phyloP scores from a whole-genome alignment of 257 asterid genomes.

The Verbascum thapsus region DNA sequence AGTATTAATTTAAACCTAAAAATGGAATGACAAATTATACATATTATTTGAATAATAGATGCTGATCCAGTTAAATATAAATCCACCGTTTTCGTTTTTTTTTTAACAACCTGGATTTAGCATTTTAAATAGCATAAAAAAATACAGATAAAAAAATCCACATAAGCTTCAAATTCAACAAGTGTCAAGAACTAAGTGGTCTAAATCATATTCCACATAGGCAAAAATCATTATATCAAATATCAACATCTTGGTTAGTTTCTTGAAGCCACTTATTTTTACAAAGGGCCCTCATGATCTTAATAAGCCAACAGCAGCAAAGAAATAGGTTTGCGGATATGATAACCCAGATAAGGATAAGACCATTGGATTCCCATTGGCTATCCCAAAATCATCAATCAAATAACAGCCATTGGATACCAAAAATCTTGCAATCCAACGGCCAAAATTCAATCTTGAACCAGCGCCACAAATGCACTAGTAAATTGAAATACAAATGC shows the following conservation, averaged over 20 bases:
- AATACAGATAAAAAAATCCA: slow-evolving; percentile 18
- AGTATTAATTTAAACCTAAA: too few species aligned
- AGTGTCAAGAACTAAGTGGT: slow-evolving; percentile 39
- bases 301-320: slow-evolving; percentile 47
- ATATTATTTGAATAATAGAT: too few species aligned
- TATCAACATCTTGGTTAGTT: slow-evolving; percentile 16
- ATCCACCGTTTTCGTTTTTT: too few species aligned
- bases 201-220: slow-evolving; percentile 25
- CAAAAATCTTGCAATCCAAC: slow-evolving; percentile 49
- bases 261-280: slow-evolving; percentile 28
- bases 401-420: slow-evolving; percentile 51
- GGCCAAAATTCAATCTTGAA: slow-evolving; percentile 34
- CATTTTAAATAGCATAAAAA: too few species aligned
- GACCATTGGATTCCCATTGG: slow-evolving; percentile 54
- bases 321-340: slow-evolving; percentile 63
- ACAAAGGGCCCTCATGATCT: slow-evolving; percentile 40
- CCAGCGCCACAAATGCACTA: slow-evolving; percentile 52
- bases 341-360: slow-evolving; percentile 72
- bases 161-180: slow-evolving; percentile 22
- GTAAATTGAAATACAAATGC: slow-evolving; percentile 45
- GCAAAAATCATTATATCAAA: slow-evolving; percentile 25
- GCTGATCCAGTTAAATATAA: too few species aligned
- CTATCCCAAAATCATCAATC: slow-evolving; percentile 40
- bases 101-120: too few species aligned
- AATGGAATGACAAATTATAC: too few species aligned